Conservation (phyloP, 2,329 filamentous ascomycete species). For the Hymenoscyphus occultus region DNA sequence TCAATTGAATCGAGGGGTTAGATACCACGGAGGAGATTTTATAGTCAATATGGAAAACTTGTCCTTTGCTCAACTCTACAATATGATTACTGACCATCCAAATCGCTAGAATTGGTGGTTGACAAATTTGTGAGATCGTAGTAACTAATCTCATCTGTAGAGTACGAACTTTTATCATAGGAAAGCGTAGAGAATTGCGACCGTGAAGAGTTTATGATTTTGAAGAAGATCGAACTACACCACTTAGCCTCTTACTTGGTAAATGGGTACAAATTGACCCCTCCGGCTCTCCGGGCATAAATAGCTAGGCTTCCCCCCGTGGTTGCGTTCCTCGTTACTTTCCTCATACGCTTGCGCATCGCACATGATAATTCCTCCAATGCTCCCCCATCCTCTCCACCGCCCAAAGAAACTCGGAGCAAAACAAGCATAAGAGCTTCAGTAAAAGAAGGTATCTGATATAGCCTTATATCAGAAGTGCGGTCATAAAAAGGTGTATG, state of each 20-base stretch:
- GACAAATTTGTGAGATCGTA: too few species aligned
- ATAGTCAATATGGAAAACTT: too few species aligned
- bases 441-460: background rate
- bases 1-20: too few species aligned
- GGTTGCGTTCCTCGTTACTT: background rate
- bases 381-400: too few species aligned
- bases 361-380: background rate
- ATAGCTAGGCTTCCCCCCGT: slow-evolving; percentile 1
- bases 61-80: too few species aligned
- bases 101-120: too few species aligned
- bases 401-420: background rate
- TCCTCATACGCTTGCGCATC: background rate
- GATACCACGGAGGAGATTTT: too few species aligned
- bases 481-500: background rate
- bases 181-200: too few species aligned
- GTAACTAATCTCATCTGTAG: too few species aligned
- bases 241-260: background rate
- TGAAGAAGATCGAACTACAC: background rate
- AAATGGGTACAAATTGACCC: background rate
- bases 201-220: background rate
- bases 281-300: background rate
- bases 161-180: too few species aligned
- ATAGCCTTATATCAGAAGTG: background rate
- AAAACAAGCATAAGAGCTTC: background rate
- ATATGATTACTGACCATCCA: too few species aligned